These are phyloP conservation scores for Torrubiella hemipterigena DNA, from an alignment of 2,329 filamentous ascomycete genomes.

Conservation along the genomic window DNA sequence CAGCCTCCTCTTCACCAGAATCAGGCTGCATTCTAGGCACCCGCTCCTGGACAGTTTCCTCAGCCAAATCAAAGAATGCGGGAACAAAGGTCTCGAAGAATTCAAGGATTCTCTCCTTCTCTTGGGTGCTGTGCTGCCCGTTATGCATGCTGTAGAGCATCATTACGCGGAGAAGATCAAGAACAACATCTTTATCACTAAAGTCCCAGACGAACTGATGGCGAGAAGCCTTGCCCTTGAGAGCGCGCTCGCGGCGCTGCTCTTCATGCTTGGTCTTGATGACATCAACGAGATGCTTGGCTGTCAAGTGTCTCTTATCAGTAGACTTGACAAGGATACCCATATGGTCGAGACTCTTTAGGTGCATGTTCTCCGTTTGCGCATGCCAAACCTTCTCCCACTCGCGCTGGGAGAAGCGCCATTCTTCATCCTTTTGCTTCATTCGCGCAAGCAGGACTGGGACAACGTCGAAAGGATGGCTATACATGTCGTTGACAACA, in stretches of 20 bases:
- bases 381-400: constrained; percentile 99
- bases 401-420: constrained; percentile 91
- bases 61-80: constrained; percentile 63
- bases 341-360: constrained; percentile 94
- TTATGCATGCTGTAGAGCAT: constrained; percentile 55
- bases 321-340: constrained; percentile 77
- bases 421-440: constrained; percentile 95
- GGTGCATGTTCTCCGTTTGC: constrained; percentile 89
- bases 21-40: constrained; percentile 58
- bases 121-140: constrained; percentile 56
- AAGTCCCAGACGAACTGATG: constrained; percentile 71
- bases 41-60: constrained; percentile 54
- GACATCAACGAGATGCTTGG: constrained; percentile 79
- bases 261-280: constrained; percentile 92
- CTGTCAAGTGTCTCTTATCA: constrained; percentile 85
- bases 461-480: constrained; percentile 72
- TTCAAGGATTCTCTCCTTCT: constrained; percentile 61
- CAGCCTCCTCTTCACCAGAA: constrained; percentile 65
- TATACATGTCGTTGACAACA: constrained; percentile 80
- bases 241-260: constrained; percentile 60
- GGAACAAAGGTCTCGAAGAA: constrained; percentile 70
- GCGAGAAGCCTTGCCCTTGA: constrained; percentile 47
- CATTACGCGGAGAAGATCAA: constrained; percentile 50
- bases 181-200: constrained; percentile 54
- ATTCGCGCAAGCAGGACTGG: constrained; percentile 79